Evolutionary conservation across 495 filamentous ascomycete genomes (phyloP), one percentile per base, ranked within the genome.

Genomic region (Penicillium parvum): DNA sequence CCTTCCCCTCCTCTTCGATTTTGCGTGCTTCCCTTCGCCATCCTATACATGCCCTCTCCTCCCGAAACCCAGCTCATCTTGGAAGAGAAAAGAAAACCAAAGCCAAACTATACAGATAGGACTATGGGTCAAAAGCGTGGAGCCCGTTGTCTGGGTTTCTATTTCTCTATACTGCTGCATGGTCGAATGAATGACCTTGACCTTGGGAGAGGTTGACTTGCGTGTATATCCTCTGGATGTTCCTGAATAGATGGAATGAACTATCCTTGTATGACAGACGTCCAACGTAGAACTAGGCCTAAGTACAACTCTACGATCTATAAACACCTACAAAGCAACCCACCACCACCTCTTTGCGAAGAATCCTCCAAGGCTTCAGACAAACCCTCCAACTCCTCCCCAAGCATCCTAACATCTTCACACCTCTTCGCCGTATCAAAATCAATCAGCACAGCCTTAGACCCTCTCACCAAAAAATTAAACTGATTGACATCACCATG

Each of bases 401-500:
- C 17, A 43, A 46, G 33, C 25, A 32, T 15, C 14, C 47, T 21
- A 7, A 11, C 12, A 32, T 47, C 33, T 2, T 39, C 38, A 29
- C 20, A 47, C 47, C 35, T 43, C 43, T 34, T 37, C 25, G 45
- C 25, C 10, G 38, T 49, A 16, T 49, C 39, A 46, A 71, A 70
- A 51, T 71, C 67, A 10, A 74, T 54, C 42, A 72, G 52, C 20
- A 53, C 41, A 15, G 45, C 57, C 15, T 56, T 56, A 20, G 27
- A 53, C 17, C 48, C 50, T 18, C 38, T 40, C 12, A 71, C 38
- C 7, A 76, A 58, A 44, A 75, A 75, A 40, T 73, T 75, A 36
- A 64, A 53, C 39, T 60, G 64, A 54, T 76, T 73, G 21, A 55
- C 58, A 48, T 73, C 69, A 4, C 70, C 67, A 41, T 73, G 71